Conservation (phyloP, 192 early-diverging fungal species). For the Dimargaris xerosporica region DNA sequence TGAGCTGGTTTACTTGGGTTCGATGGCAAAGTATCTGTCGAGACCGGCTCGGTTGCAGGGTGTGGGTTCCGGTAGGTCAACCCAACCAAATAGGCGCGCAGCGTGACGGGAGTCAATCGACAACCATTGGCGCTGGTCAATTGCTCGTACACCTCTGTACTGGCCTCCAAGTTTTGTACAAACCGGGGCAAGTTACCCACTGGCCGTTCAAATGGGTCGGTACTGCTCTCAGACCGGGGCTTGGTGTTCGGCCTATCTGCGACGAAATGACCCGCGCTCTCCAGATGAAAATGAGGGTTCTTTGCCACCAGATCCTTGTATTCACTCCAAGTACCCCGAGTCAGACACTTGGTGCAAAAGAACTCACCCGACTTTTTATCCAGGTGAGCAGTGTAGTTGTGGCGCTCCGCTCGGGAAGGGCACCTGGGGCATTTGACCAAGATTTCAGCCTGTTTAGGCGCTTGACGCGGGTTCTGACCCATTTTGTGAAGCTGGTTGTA, state of each 20-base stretch:
- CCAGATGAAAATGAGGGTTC: constrained; percentile 13
- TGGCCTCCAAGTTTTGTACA: constrained; percentile 20
- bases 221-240: constrained; percentile 10
- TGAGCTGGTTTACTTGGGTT: constrained; percentile 11
- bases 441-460: constrained; percentile 28
- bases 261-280: constrained; percentile 13
- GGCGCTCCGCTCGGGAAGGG: constrained; percentile 29
- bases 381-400: constrained; percentile 37
- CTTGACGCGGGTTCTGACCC: constrained; percentile 27
- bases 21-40: constrained; percentile 7
- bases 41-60: constrained; percentile 14
- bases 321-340: constrained; percentile 38
- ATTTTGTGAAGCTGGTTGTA: constrained; percentile 7
- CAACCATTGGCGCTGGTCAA: constrained; percentile 27
- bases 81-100: constrained; percentile 32
- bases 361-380: constrained; percentile 33
- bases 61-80: constrained; percentile 25
- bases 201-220: constrained; percentile 24
- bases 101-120: constrained; percentile 18
- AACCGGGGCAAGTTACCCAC: constrained; percentile 15
- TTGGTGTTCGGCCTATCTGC: constrained; percentile 24
- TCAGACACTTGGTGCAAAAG: constrained; percentile 37
- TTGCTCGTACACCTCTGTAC: constrained; percentile 19
- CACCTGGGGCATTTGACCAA: constrained; percentile 31
- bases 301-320: constrained; percentile 30